Conservation (phyloP, 352 stramenopile species). For the Phytophthora megakarya region DNA sequence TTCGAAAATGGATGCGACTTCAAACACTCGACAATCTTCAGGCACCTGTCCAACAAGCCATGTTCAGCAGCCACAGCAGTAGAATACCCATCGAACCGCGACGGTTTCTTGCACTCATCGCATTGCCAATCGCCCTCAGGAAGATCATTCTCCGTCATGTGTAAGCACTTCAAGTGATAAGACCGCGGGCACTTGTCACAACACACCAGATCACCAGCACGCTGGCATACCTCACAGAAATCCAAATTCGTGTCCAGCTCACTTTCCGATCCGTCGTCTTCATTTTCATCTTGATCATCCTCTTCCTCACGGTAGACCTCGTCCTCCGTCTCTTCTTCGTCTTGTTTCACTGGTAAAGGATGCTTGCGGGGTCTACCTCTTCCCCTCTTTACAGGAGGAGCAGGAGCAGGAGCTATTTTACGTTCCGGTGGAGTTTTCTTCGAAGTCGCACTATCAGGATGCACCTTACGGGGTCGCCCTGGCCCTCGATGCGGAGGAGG, state of each 20-base stretch:
- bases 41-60: slow-evolving; percentile 63
- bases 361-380: slow-evolving; percentile 28
- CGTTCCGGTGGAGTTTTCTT: slow-evolving; percentile 13
- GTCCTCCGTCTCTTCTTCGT: slow-evolving; percentile 32
- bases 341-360: slow-evolving; percentile 14
- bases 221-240: slow-evolving; percentile 85
- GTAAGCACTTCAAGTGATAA: slow-evolving; percentile 90
- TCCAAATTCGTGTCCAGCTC: slow-evolving; percentile 84
- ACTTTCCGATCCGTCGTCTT: slow-evolving; percentile 46
- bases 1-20: slow-evolving; percentile 82
- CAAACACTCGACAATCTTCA: slow-evolving; percentile 72
- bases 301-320: slow-evolving; percentile 23
- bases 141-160: slow-evolving; percentile 72
- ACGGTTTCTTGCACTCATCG: slow-evolving; percentile 72
- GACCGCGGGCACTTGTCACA: slow-evolving; percentile 92
- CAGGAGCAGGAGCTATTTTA: slow-evolving; percentile 7
- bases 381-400: slow-evolving; percentile 20
- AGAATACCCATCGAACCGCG: slow-evolving; percentile 63
- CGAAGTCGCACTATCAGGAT: not conserved
- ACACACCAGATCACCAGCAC: slow-evolving; percentile 85
- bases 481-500: slow-evolving; percentile 19
- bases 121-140: slow-evolving; percentile 87
- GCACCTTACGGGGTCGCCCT: slow-evolving; percentile 23
- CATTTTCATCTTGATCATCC: slow-evolving; percentile 23
- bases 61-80: slow-evolving; percentile 51